phyloP scores from a whole-genome alignment of 768 basidiomycete species.

The Leucocoprinus leucothites region DNA sequence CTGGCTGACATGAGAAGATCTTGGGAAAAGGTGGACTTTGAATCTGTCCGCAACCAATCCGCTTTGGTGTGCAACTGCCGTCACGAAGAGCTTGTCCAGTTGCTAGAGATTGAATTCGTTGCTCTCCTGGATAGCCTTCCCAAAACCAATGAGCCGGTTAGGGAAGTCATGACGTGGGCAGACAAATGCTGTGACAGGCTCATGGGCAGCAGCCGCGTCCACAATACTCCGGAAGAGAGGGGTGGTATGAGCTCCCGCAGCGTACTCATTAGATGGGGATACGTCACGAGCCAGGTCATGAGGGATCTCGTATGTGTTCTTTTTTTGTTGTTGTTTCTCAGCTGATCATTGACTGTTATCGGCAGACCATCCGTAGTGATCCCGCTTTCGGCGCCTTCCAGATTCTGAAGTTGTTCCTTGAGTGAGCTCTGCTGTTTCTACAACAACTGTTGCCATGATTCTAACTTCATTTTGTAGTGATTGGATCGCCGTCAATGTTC shows the following conservation, averaged over 20 bases:
- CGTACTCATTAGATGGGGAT: slow-evolving; percentile 87
- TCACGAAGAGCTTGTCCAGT: slow-evolving; percentile 82
- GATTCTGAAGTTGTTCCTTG: slow-evolving; percentile 86
- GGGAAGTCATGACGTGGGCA: slow-evolving; percentile 88
- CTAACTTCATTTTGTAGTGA: slow-evolving; percentile 46
- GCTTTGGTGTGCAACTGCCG: slow-evolving; percentile 91
- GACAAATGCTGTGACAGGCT: slow-evolving; percentile 85
- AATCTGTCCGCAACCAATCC: slow-evolving; percentile 90
- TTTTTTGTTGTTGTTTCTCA: slow-evolving; percentile 9
- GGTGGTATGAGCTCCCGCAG: slow-evolving; percentile 83
- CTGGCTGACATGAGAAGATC: slow-evolving; percentile 82
- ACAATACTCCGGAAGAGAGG: slow-evolving; percentile 63
- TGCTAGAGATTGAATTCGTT: slow-evolving; percentile 83
- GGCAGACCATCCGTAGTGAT: slow-evolving; percentile 86
- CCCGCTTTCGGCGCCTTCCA: slow-evolving; percentile 92
- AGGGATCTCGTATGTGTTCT: slow-evolving; percentile 68
- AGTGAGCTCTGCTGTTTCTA: slow-evolving; percentile 47
- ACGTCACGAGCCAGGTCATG: slow-evolving; percentile 92
- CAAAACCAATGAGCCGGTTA: slow-evolving; percentile 76
- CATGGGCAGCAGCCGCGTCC: slow-evolving; percentile 65
- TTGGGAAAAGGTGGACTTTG: slow-evolving; percentile 87
- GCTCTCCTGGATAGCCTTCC: slow-evolving; percentile 66
- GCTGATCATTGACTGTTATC: slow-evolving; percentile 9
- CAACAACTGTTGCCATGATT: background rate
- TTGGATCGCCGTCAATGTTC: slow-evolving; percentile 89